Evolutionary conservation across 2,329 filamentous ascomycete genomes (phyloP), one percentile per base, ranked within the genome.

Genomic region (Neopestalotiopsis clavispora): DNA sequence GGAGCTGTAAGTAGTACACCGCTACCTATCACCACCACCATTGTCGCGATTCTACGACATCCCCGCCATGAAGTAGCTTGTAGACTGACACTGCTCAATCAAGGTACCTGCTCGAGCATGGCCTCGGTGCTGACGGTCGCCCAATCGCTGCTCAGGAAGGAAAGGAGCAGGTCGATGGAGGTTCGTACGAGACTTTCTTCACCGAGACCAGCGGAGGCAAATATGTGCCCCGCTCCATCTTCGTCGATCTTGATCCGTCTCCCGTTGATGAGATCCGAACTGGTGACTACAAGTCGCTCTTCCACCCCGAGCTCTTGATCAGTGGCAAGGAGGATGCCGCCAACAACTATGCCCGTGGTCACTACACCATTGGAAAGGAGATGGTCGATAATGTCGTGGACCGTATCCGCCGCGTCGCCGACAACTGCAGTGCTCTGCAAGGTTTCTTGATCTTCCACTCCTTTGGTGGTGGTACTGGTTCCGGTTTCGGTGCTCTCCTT

Each of bases 281-380:
- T 67, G 90, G 90, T 70, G 71, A 76, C 72, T 92, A 92, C 83
- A 89, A 89, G 75, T 86, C 90, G 78, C 87, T 92, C 70, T 92
- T 92, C 85, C 90, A 92, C 82, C 90, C 90, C 60, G 90, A 92
- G 84, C 85, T 90, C 75, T 81, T 92, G 78, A 89, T 92, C 78
- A 92, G 88, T 80, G 90, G 90, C 82, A 92, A 92, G 86, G 91
- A 92, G 81, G 91, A 92, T 87, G 90, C 91, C 69, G 90, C 90
- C 83, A 92, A 92, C 84, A 93, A 93, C 86, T 93, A 92, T 77
- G 91, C 91, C 74, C 90, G 90, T 84, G 91, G 91, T 69, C 90
- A 93, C 83, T 92, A 93, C 83, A 92, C 91, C 75, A 90, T 92
- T 75, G 91, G 91, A 83, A 92, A 92, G 86, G 90, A 92, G 84